A percentile compares a stretch with the other conserved stretches of the same genome.
phyloP scores from a whole-genome alignment of 208 protist species.

The Leishmania martiniquensis region DNA sequence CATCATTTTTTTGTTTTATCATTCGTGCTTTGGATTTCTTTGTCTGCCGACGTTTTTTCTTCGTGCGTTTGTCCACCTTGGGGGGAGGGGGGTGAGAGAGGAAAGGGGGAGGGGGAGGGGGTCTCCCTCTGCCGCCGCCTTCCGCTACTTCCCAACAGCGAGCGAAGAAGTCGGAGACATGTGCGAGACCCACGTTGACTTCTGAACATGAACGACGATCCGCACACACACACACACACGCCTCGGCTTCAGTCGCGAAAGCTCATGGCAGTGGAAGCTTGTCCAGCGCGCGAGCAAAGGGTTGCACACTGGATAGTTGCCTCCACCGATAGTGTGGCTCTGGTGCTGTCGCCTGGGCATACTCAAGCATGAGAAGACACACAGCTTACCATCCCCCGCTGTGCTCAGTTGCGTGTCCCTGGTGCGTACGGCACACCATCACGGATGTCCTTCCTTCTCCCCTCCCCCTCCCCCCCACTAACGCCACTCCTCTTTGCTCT shows the following conservation, averaged over 20 bases:
- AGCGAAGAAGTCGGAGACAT: background rate
- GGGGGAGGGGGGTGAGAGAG: too few relatives aligned
- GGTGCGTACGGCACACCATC: background rate
- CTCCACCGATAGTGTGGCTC: background rate
- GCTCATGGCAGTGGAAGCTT: background rate
- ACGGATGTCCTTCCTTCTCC: background rate
- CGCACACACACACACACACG: background rate
- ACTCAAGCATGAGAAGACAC: background rate
- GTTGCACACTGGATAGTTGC: background rate
- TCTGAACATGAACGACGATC: background rate
- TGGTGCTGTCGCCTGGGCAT: background rate
- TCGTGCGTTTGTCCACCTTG: background rate
- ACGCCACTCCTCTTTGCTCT: background rate
- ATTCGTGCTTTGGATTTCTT: background rate
- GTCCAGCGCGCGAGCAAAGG: background rate
- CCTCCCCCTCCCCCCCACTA: background rate
- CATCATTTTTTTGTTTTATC: background rate
- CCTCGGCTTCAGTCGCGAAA: background rate
- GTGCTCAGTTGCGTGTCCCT: background rate
- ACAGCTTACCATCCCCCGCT: background rate
- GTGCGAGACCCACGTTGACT: background rate
- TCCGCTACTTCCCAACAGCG: too few relatives aligned
- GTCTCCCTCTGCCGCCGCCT: too few relatives aligned
- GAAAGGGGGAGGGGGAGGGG: background rate
- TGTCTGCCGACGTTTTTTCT: background rate